Base-by-base conservation (phyloP, 202 grass and related monocot genomes). In the Saccharum hybrid region DNA sequence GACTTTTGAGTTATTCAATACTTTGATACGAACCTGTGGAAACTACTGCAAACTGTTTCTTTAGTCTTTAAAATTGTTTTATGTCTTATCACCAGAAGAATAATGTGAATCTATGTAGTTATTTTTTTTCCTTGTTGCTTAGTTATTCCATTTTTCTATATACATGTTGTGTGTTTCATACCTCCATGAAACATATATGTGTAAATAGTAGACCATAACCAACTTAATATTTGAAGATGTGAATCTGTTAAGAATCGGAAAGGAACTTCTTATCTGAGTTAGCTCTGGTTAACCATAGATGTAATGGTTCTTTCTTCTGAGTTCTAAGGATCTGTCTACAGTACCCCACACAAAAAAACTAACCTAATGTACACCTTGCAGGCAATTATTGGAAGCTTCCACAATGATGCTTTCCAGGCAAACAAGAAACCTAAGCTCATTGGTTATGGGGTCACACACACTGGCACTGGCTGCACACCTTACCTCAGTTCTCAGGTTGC, bases 301-400 rank as follows among this genome's bases (percentile, higher is more conserved):
- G 6, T 33, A 40, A 48, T 72, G 21, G 3, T 48, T 72, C 22
- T 72, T 72, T 72, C 15, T 18, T 51, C 9, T 19, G 26, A 15
- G 30, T 16, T 74, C 46, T 52, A 34, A n/a, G 15, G 5, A 73
- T 52, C 45, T 73, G 45, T 73, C 43, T 72, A 33, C 42, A 72
- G 42, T 72, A 72, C 23, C 69, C 43, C 26, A 0, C 28, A 33
- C 21, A 21, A 39, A 40, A 45, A 0, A 0, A 49, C 46, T 74
- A 39, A 75, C 43, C 60, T 68, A 63, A 43, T 63, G 0, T 82
- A 57, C 42, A 72, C 66, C 18, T 83, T 78, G 62, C 72, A 90
- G 91, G 91, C 74, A 65, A 90, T 88, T 39, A 72, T 93, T 68
- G 86, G 88, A 70, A 88, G 86, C 69, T 93, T 93, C 72, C 46